Base-by-base conservation (phyloP, 352 stramenopile species). In the Phytophthora lateralis region DNA sequence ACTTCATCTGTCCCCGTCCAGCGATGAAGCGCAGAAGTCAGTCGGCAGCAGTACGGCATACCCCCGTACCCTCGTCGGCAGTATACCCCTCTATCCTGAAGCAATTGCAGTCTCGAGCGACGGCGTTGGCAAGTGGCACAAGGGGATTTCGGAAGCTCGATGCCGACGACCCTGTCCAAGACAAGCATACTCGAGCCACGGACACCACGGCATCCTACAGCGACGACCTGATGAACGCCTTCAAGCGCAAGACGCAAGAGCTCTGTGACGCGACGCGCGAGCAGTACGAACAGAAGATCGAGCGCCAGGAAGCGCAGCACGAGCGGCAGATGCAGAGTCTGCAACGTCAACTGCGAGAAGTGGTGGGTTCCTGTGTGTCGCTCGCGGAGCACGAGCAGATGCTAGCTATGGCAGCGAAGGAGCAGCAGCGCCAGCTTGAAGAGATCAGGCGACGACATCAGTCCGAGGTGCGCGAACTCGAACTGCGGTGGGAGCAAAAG, bases 181-280 rank as follows among this genome's bases (percentile, higher is more conserved):
- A 47, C 29, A 55, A 56, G 4, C 39, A 51, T 21, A 7, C 18
- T 18, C 17, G 20, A 26, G 47, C 20, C 14, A 11, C 38, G 9
- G 14, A 56, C 37, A 42, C 34, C 24, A n/a, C 21, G 12, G 37
- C 43, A 15, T 66, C 30, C 2, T 57, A 66, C 50, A 60, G 45
- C 18, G 50, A 71, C 11, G 42, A 67, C 3, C 15, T 71, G 34
- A 18, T 67, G 50, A 24, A 37, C n/a, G 45, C 51, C n/a, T 55
- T 80, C 45, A 78, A 80, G 34, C 66, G 65, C 43, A 87, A 82
- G 45, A 63, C 67, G 10, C 78, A 80, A 37, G 49, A 77, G 43
- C 52, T 89, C 14, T 88, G 78, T 30, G 75, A 88, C 8, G 75
- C 82, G 27, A 90, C 77, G 20, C 76, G 78, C 4, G 48, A 63